Conservation (phyloP, 2,329 filamentous ascomycete genomes). For the Hymenoscyphus infarciens region DNA sequence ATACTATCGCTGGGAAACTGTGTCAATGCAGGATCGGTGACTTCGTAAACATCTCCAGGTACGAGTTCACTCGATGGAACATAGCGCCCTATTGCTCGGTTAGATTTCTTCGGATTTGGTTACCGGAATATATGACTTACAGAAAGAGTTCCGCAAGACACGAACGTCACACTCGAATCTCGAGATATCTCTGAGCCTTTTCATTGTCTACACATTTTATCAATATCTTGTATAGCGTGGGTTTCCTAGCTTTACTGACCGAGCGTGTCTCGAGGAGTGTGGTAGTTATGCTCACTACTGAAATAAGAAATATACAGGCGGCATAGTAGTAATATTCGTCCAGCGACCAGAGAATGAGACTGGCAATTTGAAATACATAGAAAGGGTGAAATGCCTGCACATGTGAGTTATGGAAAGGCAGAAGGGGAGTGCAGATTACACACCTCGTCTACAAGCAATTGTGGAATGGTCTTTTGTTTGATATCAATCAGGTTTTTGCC, state of each 20-base stretch:
- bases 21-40: slow-evolving; percentile 84
- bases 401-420: slow-evolving; percentile 22
- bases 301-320: slow-evolving; percentile 90
- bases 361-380: slow-evolving; percentile 96
- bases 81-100: slow-evolving; percentile 60
- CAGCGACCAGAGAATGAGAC: slow-evolving; percentile 88
- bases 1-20: slow-evolving; percentile 93
- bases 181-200: slow-evolving; percentile 83
- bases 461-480: slow-evolving; percentile 77
- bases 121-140: slow-evolving; percentile 44
- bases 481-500: slow-evolving; percentile 90
- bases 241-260: slow-evolving; percentile 43
- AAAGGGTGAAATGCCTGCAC: slow-evolving; percentile 86
- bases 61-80: slow-evolving; percentile 84
- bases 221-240: slow-evolving; percentile 11
- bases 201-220: slow-evolving; percentile 65
- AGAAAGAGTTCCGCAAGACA: slow-evolving; percentile 91
- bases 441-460: slow-evolving; percentile 86
- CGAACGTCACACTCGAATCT: slow-evolving; percentile 93
- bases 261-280: slow-evolving; percentile 87
- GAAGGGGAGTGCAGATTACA: slow-evolving; percentile 15
- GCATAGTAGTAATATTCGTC: slow-evolving; percentile 99
- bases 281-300: slow-evolving; percentile 82
- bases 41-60: slow-evolving; percentile 93
- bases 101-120: slow-evolving; percentile 6